A percentile compares a stretch with the other conserved stretches of the same genome.
Conservation (phyloP, 2,329 filamentous ascomycete species). For the Fusarium sp. region DNA sequence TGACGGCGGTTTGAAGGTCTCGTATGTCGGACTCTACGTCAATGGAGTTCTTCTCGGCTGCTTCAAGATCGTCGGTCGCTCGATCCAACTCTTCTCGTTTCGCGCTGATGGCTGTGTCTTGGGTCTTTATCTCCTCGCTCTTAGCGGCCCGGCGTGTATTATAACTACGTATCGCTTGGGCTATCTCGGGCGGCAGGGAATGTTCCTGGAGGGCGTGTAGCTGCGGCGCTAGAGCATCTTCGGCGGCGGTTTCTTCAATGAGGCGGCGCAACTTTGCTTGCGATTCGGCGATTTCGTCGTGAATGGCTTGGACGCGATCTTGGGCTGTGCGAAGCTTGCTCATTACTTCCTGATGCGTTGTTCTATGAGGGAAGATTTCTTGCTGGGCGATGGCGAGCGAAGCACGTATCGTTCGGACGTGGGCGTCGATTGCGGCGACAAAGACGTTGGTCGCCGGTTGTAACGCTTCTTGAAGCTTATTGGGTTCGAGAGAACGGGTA, state of each 20-base stretch:
- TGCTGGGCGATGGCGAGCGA: conserved; percentile 41
- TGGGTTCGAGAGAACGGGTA: conserved; percentile 36
- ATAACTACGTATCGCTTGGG: conserved; percentile 44
- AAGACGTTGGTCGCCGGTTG: conserved; percentile 39
- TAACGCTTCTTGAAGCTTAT: conserved; percentile 39
- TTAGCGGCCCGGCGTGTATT: conserved; percentile 42
- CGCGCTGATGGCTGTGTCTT: conserved; percentile 36
- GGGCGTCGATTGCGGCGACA: conserved; percentile 38
- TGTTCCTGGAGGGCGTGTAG: conserved; percentile 45
- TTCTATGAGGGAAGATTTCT: conserved; percentile 45
- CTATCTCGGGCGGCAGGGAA: conserved; percentile 44
- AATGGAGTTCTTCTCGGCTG: conserved; percentile 32
- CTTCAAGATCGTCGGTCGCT: conserved; percentile 33
- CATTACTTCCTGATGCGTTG: conserved; percentile 42
- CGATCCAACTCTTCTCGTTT: conserved; percentile 36
- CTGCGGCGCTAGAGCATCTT: conserved; percentile 43
- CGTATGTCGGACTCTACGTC: conserved; percentile 41
- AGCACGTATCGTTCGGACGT: conserved; percentile 39
- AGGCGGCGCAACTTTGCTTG: conserved; percentile 34
- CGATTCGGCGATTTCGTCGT: conserved; percentile 37
- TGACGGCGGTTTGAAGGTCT: conserved; percentile 38
- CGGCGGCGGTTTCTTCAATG: conserved; percentile 41
- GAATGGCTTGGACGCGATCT: conserved; percentile 32
- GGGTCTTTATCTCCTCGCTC: conserved; percentile 43
- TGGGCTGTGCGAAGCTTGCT: conserved; percentile 38